phyloP scores from a whole-genome alignment of 2,329 filamentous ascomycete genomes.

The Celoporthe dispersa region DNA sequence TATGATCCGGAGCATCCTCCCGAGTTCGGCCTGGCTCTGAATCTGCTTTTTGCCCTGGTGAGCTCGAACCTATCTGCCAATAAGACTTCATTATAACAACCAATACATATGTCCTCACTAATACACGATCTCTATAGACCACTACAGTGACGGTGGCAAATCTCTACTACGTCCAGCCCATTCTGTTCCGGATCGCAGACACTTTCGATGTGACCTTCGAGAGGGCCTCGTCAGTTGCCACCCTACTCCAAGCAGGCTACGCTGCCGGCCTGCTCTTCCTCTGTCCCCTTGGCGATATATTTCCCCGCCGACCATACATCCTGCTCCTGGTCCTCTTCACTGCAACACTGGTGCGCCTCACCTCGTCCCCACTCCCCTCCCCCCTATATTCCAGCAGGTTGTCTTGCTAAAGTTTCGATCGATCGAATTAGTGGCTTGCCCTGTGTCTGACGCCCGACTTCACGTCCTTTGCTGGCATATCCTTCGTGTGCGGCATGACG shows the following conservation, averaged over 20 bases:
- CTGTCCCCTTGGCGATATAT: constrained; percentile 74
- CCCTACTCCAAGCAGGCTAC: constrained; percentile 80
- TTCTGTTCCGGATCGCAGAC: constrained; percentile 73
- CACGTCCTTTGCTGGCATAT: constrained; percentile 67
- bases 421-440: constrained; percentile 60
- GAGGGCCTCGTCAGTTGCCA: constrained; percentile 69
- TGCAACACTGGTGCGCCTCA: constrained; percentile 61
- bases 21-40: constrained; percentile 69
- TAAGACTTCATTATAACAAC: background rate
- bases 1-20: constrained; percentile 71
- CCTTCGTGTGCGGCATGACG: constrained; percentile 74
- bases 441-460: constrained; percentile 72
- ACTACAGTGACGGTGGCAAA: constrained; percentile 76
- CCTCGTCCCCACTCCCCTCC: too few relatives aligned
- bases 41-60: constrained; percentile 71
- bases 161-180: constrained; percentile 80
- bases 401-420: background rate
- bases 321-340: constrained; percentile 70
- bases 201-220: constrained; percentile 75
- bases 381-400: too few relatives aligned
- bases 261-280: constrained; percentile 74
- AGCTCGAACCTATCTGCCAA: constrained; percentile 26
- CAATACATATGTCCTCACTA: background rate
- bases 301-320: constrained; percentile 72
- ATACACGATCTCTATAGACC: constrained; percentile 42